Evolutionary conservation across 257 asterid species (phyloP).

Genomic region (Voacanga thouarsii): DNA sequence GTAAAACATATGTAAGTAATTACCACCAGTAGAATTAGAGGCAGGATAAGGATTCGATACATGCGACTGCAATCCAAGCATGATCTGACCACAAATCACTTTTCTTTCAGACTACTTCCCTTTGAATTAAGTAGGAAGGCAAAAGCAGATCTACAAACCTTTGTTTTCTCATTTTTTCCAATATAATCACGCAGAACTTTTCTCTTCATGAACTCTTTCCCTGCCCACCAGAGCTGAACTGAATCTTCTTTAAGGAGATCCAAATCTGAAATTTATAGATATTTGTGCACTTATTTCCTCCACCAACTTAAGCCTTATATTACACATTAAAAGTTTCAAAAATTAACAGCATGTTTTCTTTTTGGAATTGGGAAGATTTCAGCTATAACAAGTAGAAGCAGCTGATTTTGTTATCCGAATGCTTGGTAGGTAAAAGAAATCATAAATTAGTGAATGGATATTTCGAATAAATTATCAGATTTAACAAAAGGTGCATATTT

Average conservation of each 20-base stretch:
- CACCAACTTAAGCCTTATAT: neutral
- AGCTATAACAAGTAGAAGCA: neutral
- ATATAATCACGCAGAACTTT: slow-evolving; percentile 25
- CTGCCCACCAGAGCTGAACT: slow-evolving; percentile 29
- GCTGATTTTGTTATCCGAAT: no score
- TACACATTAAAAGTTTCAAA: neutral
- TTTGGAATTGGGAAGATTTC: neutral
- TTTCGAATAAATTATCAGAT: neutral
- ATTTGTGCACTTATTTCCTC: neutral
- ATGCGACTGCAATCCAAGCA: slow-evolving; percentile 22
- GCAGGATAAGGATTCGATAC: slow-evolving; percentile 4
- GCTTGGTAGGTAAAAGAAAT: no score
- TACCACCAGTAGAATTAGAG: neutral
- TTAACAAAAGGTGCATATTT: slow-evolving; percentile 2
- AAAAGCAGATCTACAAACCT: slow-evolving; percentile 15
- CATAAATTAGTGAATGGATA: no score
- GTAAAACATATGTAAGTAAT: neutral
- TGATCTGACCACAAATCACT: slow-evolving; percentile 18
- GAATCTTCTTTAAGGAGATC: slow-evolving; percentile 23
- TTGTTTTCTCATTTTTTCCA: slow-evolving; percentile 38
- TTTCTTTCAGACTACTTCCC: neutral
- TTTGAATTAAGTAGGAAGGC: neutral
- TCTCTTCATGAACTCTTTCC: slow-evolving; percentile 29
- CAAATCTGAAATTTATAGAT: slow-evolving; percentile 19
- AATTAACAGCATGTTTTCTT: neutral